These are phyloP conservation scores for Neurospora sp. DNA, from an alignment of 495 filamentous ascomycete species.

Conservation along the genomic window DNA sequence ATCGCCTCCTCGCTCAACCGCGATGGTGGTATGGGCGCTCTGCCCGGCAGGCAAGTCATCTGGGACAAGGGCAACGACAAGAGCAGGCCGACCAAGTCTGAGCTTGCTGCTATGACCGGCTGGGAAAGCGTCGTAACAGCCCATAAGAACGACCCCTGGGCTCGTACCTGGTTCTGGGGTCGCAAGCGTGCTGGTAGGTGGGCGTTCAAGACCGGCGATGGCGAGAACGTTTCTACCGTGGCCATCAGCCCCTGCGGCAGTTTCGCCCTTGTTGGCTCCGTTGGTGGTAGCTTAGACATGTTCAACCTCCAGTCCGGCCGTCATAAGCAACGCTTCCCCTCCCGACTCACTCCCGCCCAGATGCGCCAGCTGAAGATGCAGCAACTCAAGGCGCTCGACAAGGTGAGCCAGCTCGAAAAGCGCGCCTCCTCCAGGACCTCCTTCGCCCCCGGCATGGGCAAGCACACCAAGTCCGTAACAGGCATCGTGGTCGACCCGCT, in stretches of 20 bases:
- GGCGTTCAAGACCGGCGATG: conserved; percentile 82
- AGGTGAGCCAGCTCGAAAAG: conserved; percentile 37
- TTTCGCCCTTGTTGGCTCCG: conserved; percentile 86
- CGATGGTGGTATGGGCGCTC: conserved; percentile 80
- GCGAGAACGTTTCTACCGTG: conserved; percentile 75
- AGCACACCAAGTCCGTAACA: conserved; percentile 73
- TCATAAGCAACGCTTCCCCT: conserved; percentile 76
- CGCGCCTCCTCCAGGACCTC: conserved; percentile 19
- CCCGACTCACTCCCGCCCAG: conserved; percentile 53
- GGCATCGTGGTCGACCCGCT: conserved; percentile 76
- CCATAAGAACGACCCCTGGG: conserved; percentile 76
- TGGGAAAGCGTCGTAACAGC: conserved; percentile 97
- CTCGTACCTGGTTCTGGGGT: conserved; percentile 96
- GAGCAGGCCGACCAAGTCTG: conserved; percentile 45
- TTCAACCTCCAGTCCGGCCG: conserved; percentile 93
- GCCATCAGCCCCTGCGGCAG: conserved; percentile 84
- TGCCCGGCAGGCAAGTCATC: conserved; percentile 55
- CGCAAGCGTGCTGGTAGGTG: conserved; percentile 85
- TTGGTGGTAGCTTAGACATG: conserved; percentile 73
- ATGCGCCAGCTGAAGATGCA: conserved; percentile 51
- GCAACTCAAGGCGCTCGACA: conserved; percentile 36
- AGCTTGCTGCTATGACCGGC: conserved; percentile 62
- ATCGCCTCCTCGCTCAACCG: conserved; percentile 85
- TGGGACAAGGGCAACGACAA: conserved; percentile 65
- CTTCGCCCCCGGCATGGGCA: conserved; percentile 42